These are phyloP conservation scores for Dioszegia hungarica DNA, from an alignment of 768 basidiomycete species.

Conservation along the genomic window DNA sequence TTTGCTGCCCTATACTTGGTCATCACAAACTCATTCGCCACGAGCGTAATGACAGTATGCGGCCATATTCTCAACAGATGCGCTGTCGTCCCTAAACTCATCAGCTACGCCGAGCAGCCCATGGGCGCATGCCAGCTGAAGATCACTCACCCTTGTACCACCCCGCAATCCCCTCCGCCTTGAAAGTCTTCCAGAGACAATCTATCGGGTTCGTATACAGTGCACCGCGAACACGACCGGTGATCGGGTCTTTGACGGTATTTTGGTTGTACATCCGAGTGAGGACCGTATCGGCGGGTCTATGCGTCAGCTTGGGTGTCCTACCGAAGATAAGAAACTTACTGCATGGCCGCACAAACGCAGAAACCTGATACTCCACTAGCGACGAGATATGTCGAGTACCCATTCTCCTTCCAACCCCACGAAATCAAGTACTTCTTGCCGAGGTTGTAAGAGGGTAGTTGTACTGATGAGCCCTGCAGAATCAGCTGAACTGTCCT, in stretches of 20 bases:
- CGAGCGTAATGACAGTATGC: slow-evolving; percentile 84
- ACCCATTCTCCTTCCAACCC: slow-evolving; percentile 68
- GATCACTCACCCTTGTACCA: slow-evolving; percentile 78
- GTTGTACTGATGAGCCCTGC: slow-evolving; percentile 64
- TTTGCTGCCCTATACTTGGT: slow-evolving; percentile 32
- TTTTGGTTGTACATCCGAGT: slow-evolving; percentile 89
- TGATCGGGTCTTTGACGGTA: slow-evolving; percentile 46
- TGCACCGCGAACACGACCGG: slow-evolving; percentile 55
- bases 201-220: slow-evolving; percentile 90
- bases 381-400: slow-evolving; percentile 81
- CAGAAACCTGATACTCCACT: slow-evolving; percentile 85
- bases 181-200: slow-evolving; percentile 93
- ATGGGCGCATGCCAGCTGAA: background rate
- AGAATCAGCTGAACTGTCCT: background rate
- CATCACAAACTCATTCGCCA: slow-evolving; percentile 60
- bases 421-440: slow-evolving; percentile 70
- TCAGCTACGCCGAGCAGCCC: background rate
- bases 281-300: slow-evolving; percentile 57
- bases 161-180: slow-evolving; percentile 81
- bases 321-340: slow-evolving; percentile 31
- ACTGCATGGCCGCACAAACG: slow-evolving; percentile 95
- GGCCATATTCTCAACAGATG: slow-evolving; percentile 90
- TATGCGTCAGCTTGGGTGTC: slow-evolving; percentile 2
- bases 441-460: slow-evolving; percentile 91
- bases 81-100: slow-evolving; percentile 70